Conservation (phyloP, 306 rosid species). For the Chamaecrista fasciculata region DNA sequence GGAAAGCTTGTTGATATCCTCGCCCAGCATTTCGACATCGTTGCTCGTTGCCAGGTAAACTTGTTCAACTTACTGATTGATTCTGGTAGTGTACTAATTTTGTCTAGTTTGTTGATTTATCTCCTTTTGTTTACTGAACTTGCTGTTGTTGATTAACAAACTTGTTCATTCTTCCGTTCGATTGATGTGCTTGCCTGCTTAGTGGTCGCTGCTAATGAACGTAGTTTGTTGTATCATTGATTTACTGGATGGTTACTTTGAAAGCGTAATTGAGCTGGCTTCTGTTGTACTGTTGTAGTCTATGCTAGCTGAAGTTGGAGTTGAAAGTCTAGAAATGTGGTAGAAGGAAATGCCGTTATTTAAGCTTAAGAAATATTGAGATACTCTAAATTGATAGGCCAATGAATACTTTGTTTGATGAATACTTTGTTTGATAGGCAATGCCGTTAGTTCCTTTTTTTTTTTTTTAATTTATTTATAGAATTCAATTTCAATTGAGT, state of each 20-base stretch:
- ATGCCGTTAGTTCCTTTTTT: too few relatives aligned
- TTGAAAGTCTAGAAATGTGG: neutral
- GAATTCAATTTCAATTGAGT: neutral
- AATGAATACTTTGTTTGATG: neutral
- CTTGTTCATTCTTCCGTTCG: neutral
- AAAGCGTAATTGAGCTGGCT: constrained; percentile 3
- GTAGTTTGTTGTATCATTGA: neutral
- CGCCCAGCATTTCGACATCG: constrained; percentile 83
- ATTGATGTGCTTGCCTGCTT: neutral
- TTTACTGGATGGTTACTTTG: neutral
- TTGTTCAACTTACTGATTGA: neutral
- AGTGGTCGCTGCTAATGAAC: neutral
- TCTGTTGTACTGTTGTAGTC: neutral
- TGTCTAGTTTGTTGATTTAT: neutral
- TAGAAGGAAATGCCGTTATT: neutral
- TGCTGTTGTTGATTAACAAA: neutral
- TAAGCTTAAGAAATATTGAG: neutral
- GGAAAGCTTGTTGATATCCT: constrained; percentile 90
- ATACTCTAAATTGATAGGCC: constrained; percentile 1
- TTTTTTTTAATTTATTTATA: too few relatives aligned
- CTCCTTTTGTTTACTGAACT: neutral
- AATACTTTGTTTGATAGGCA: too few relatives aligned
- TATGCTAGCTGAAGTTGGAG: neutral
- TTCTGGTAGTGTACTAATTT: neutral
- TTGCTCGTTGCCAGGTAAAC: constrained; percentile 91